Evolutionary conservation across 805 yeast genomes (phyloP), one percentile per base, ranked within the genome.

Genomic region (Yarrowia sp.): DNA sequence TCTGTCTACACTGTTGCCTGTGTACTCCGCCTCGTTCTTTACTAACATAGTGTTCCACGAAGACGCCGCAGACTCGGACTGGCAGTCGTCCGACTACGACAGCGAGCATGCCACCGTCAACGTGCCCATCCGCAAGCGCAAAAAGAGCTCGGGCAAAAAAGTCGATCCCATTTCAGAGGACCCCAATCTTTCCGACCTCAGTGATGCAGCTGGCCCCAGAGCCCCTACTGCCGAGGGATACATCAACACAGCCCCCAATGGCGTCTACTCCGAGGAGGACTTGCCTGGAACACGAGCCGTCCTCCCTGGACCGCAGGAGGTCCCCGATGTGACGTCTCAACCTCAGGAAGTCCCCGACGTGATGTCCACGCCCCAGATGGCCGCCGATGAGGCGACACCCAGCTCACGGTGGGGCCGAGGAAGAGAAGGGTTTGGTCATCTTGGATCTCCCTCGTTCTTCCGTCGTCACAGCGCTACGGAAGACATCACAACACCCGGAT

Each of bases 21-120:
- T n/a, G n/a, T n/a, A n/a, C n/a, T n/a, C n/a, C n/a, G n/a, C n/a
- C n/a, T n/a, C n/a, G n/a, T n/a, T n/a, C n/a, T n/a, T n/a, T 18
- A 33, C 58, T 51, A 51, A 51, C 58, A 16, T 16, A 51, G 58
- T 51, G 58, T 35, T 14, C 27, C n/a, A 33, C 32, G 58, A 51
- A 33, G 41, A 51, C 35, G 42, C 42, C 13, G 58, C 58, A 24
- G 58, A 51, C 42, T 51, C 58, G 14, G 58, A 51, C 21, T 51
- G 58, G 58, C 58, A 51, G 42, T 51, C 58, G 22, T 51, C 58
- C 13, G 58, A 51, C 42, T 51, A 51, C 32, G 58, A 51, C 32
- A 33, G 42, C 25, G 58, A 51, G 24, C 58, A 51, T 24, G 58
- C 58, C 14, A 22, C 58, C 13, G 58, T 51, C 9, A 51, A 24